Base-by-base conservation (phyloP, 2,329 filamentous ascomycete species). In the Diplocarpon rosae region DNA sequence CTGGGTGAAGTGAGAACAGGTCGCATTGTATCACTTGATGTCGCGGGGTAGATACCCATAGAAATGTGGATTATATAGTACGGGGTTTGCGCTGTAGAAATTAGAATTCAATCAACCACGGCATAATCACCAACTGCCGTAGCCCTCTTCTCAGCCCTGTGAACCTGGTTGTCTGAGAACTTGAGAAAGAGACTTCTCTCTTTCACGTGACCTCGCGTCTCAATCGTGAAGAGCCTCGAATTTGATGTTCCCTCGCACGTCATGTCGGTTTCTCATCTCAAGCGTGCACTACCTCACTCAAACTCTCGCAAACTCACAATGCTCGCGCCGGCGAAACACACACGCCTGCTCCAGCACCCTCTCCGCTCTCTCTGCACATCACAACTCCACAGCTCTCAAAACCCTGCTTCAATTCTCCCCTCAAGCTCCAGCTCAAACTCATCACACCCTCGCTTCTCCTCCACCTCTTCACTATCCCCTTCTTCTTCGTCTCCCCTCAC, bases 401-500 rank as follows among this genome's bases (percentile, higher is more conserved):
- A n/a, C 33, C 45, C 24, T 17, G 11, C 37, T 43, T 40, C 33
- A 36, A 17, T 29, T 42, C 35, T 13, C 17, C 43, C 16, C n/a
- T 39, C 5, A 16, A n/a, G 5, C 43, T 32, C 16, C 38, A 17
- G 39, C 24, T 16, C 32, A 15, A 29, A 15, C 28, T 24, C 39
- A 38, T 34, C 31, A 30, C 24, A 31, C 38, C 34, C 14, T 15
- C 42, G 10, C n/a, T 36, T n/a, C 31, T 32, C 15, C 12, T 34
- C 29, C 13, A 33, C 31, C 39, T 11, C 27, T 17, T 11, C 47
- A 14, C 39, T 43, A 16, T 24, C 20, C 3, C 20, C 20, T 24
- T 24, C 4, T 7, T 24, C 20, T 7, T 24, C 20, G 7, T 4
- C 20, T 7, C 31, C 50, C 4, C 58, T 70, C 44, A 71, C 83